Evolutionary conservation across 345 rosid species (phyloP).

Genomic region (Carallia brachiata): DNA sequence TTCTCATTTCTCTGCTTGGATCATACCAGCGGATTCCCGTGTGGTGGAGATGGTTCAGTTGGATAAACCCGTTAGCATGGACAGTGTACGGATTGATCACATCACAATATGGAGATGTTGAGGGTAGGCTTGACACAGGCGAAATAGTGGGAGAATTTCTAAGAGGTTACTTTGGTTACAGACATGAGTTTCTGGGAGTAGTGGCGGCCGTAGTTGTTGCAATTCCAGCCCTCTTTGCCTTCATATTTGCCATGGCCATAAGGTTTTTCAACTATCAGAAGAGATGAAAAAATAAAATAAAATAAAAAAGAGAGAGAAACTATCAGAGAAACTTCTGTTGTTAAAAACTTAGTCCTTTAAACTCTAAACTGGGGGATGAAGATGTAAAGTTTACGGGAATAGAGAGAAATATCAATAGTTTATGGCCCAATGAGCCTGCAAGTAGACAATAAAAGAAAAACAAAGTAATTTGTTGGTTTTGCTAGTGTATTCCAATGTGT

Average conservation of each 20-base stretch:
- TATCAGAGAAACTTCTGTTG: no score
- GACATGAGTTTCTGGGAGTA: constrained; percentile 38
- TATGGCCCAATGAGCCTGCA: no score
- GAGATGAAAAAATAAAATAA: constrained; percentile 12
- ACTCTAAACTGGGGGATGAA: no score
- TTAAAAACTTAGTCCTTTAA: no score
- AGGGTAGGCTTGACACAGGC: constrained; percentile 12
- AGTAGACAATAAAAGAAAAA: no score
- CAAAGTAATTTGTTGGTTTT: no score
- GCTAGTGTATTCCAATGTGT: no score
- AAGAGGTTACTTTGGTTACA: constrained; percentile 30
- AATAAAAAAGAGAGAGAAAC: background rate
- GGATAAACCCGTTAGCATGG: constrained; percentile 40
- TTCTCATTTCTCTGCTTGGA: background rate
- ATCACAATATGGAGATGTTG: constrained; percentile 39
- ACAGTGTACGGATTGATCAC: constrained; percentile 39
- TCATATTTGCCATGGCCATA: constrained; percentile 28
- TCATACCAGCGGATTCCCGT: constrained; percentile 39
- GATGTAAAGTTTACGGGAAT: no score
- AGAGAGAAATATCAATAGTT: no score
- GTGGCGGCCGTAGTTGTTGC: constrained; percentile 30
- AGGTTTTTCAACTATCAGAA: constrained; percentile 39
- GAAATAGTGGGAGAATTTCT: constrained; percentile 32
- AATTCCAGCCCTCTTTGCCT: constrained; percentile 31
- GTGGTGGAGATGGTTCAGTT: constrained; percentile 55